phyloP scores from a whole-genome alignment of 495 filamentous ascomycete species.

The Podospora australis region DNA sequence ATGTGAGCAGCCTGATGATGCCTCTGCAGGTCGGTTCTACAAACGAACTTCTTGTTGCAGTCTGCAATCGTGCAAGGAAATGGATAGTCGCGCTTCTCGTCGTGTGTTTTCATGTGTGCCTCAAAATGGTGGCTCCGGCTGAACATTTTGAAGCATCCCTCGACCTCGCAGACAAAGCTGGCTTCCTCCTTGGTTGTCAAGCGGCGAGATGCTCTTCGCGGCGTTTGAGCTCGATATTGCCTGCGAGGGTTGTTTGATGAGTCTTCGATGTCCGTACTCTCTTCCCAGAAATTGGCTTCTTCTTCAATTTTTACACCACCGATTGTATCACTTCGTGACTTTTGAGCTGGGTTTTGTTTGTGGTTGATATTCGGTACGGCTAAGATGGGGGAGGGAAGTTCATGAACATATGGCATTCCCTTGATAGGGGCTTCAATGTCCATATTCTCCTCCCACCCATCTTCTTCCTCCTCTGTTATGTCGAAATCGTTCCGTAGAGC shows the following conservation, averaged over 20 bases:
- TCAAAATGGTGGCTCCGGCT: constrained; percentile 85
- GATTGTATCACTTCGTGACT: too few relatives aligned
- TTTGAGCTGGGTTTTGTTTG: too few relatives aligned
- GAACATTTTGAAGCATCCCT: constrained; percentile 72
- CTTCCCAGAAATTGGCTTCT: too few relatives aligned
- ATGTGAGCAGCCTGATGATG: constrained; percentile 80
- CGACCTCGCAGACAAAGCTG: constrained; percentile 64
- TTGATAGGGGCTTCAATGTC: too few relatives aligned
- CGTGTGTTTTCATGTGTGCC: constrained; percentile 84
- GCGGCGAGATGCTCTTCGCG: constrained; percentile 44
- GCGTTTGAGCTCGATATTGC: constrained; percentile 33
- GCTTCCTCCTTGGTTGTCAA: constrained; percentile 68
- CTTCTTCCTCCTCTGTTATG: too few relatives aligned
- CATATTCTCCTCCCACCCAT: too few relatives aligned
- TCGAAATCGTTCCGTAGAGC: too few relatives aligned
- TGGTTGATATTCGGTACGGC: too few relatives aligned
- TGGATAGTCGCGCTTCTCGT: constrained; percentile 64
- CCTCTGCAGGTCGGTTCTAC: constrained; percentile 78
- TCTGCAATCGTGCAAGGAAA: constrained; percentile 58
- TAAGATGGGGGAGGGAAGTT: too few relatives aligned
- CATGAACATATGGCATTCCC: too few relatives aligned
- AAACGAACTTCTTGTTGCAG: constrained; percentile 69
- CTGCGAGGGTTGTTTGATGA: constrained; percentile 31
- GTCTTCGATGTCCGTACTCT: too few relatives aligned
- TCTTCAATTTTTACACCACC: too few relatives aligned